Base-by-base conservation (phyloP, 2,329 filamentous ascomycete species). In the Cytospora chrysosperma region DNA sequence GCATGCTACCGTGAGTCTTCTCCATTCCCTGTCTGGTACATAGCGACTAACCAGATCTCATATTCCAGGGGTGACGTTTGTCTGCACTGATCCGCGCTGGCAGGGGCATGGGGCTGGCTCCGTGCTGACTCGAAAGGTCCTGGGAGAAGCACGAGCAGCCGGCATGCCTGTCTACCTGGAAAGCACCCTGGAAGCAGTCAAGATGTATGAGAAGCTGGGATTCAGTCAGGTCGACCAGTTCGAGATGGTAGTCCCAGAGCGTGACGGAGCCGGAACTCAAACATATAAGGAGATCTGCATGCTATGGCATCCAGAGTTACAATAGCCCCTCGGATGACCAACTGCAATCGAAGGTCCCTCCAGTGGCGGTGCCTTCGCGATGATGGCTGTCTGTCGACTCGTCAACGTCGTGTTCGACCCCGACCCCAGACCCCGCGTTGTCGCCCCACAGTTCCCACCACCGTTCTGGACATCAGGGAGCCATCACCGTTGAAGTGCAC, bases 151-250 rank as follows among this genome's bases (percentile, higher is more conserved):
- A 1, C 67, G 68, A 12, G 69, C 63, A 17, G 74, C 75, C 13
- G 68, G 69, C 17, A 68, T 75, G 59, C 70, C 73, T 13, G 72
- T 77, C 7, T 74, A 78, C 54, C 67, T 79, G 17, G 76, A 79
- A 63, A 76, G 74, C 24, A 79, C 75, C 21, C 72, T 73, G 67
- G 71, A 74, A 21, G 77, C 77, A 1, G 71, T 77, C 7, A 65
- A 68, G 1, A 73, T 79, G 63, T 79, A 79, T 51, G 67, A 74
- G 61, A 74, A 65, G 65, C 67, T 77, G 37, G 76, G 76, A 8
- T 80, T 79, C 57, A 67, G 68, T 40, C 65, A 65, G 4, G 59
- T 70, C 15, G 72, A 72, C 53, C 65, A 68, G 24, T 72, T 79
- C 27, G 70, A 73, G 26, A 75, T 79, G 74, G 68, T 64, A 56